Evolutionary conservation across 768 basidiomycete genomes (phyloP).

Genomic region (Neoboletus magnificus): DNA sequence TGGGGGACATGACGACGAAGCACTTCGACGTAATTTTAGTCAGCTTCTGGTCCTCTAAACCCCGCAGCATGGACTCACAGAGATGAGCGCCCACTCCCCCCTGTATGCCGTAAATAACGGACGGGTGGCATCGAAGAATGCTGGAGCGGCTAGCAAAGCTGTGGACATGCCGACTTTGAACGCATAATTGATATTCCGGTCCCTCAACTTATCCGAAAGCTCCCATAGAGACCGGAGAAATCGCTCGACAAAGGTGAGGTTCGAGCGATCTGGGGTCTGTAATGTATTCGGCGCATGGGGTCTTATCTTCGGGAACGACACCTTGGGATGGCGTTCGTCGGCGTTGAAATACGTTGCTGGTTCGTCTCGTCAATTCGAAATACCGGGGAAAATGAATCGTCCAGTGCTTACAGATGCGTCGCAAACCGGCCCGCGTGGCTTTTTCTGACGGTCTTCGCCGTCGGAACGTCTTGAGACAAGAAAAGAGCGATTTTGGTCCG

Average conservation of each 20-base stretch:
- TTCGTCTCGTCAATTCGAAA: conserved; percentile 5
- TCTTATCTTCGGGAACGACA: conserved; percentile 75
- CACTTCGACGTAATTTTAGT: conserved; percentile 42
- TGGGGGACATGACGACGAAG: conserved; percentile 89
- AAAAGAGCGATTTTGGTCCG: conserved; percentile 24
- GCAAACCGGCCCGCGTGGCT: conserved; percentile 20
- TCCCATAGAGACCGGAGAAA: conserved; percentile 73
- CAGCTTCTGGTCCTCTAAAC: conserved; percentile 10
- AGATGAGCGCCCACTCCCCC: conserved; percentile 96
- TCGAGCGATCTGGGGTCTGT: conserved; percentile 65
- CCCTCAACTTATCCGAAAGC: conserved; percentile 57
- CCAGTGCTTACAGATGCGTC: conserved; percentile 42
- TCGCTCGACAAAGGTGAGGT: conserved; percentile 58
- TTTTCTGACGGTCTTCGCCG: conserved; percentile 16
- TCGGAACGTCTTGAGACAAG: conserved; percentile 17
- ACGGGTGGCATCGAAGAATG: conserved; percentile 78
- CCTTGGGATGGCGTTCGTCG: conserved; percentile 44
- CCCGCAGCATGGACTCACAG: conserved; percentile 46
- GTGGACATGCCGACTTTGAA: conserved; percentile 84
- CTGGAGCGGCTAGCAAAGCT: conserved; percentile 80
- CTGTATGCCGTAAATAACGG: conserved; percentile 76
- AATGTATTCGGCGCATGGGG: conserved; percentile 86
- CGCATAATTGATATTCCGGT: conserved; percentile 81
- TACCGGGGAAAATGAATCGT: neutral
- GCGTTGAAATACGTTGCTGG: conserved; percentile 55